A percentile compares a stretch with the other conserved stretches of the same genome.
Conservation (phyloP, 441 rosid species). For the Croton setiger region DNA sequence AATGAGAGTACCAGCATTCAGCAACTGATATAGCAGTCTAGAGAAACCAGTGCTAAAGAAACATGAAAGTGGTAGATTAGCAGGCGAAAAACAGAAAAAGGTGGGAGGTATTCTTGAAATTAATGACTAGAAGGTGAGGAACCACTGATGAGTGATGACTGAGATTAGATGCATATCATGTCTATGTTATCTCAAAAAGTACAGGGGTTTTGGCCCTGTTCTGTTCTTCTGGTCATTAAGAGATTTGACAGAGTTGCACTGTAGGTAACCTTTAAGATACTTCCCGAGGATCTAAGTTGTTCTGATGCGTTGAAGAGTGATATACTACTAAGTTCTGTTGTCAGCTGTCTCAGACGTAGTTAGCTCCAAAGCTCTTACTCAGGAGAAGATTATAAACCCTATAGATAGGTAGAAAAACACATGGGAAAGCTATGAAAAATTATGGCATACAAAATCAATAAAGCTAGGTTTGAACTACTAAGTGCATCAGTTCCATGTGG, state of each 20-base stretch:
- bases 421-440: not conserved
- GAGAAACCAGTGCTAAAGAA: not conserved
- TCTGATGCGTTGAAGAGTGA: not conserved
- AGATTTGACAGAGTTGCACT: not conserved
- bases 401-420: not conserved
- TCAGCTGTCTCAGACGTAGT: too few species aligned
- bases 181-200: not conserved
- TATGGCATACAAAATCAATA: not conserved
- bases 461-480: not conserved
- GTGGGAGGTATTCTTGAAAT: not conserved
- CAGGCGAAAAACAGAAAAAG: not conserved
- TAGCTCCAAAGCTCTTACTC: not conserved
- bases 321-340: not conserved
- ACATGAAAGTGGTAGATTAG: not conserved
- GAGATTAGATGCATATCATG: slow-evolving; percentile 2
- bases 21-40: not conserved
- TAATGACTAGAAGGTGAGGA: not conserved
- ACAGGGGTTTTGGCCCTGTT: not conserved
- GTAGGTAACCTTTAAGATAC: not conserved
- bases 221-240: not conserved
- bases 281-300: not conserved
- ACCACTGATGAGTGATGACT: not conserved
- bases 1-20: too few species aligned
- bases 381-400: not conserved
- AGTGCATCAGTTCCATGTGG: not conserved